phyloP scores from a whole-genome alignment of 1,284 basidiomycete species.

The Ceratorhiza oryzae-sativae region DNA sequence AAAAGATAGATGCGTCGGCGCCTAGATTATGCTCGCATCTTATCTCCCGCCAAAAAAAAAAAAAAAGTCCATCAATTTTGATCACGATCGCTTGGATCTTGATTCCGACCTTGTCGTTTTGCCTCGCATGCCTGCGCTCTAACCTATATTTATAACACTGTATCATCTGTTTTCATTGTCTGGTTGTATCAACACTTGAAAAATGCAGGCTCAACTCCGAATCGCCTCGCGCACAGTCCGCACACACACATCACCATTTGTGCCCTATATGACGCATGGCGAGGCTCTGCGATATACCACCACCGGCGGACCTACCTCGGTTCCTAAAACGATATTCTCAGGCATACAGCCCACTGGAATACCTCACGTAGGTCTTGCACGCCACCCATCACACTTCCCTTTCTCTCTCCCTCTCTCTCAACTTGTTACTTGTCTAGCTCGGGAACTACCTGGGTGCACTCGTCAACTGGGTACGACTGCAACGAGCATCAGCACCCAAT shows the following conservation, averaged over 20 bases:
- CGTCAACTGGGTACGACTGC: conserved; percentile 85
- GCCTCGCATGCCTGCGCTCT: too few relatives aligned
- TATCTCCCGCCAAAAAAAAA: not conserved
- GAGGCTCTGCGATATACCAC: conserved; percentile 30
- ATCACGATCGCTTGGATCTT: not conserved
- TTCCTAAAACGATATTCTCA: conserved; percentile 52
- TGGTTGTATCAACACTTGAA: conserved; percentile 8
- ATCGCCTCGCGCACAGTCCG: conserved; percentile 28
- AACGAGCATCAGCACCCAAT: conserved; percentile 62
- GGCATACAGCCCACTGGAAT: conserved; percentile 60
- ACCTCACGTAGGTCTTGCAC: conserved; percentile 50
- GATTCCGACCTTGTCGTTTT: too few relatives aligned
- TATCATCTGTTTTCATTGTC: not conserved
- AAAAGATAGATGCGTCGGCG: conserved; percentile 14
- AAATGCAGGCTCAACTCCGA: conserved; percentile 34
- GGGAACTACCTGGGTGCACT: conserved; percentile 94
- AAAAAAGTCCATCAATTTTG: conserved; percentile 11
- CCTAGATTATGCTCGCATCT: conserved; percentile 12
- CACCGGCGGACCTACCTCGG: not conserved
- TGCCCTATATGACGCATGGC: not conserved
- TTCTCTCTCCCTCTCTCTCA: not conserved
- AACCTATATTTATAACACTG: conserved; percentile 15
- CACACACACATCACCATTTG: conserved; percentile 2
- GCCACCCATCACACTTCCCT: not conserved
- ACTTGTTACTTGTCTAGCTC: conserved; percentile 60